Evolutionary conservation across 768 basidiomycete genomes (phyloP), one percentile per base, ranked within the genome.

Genomic region (Russula sp.): DNA sequence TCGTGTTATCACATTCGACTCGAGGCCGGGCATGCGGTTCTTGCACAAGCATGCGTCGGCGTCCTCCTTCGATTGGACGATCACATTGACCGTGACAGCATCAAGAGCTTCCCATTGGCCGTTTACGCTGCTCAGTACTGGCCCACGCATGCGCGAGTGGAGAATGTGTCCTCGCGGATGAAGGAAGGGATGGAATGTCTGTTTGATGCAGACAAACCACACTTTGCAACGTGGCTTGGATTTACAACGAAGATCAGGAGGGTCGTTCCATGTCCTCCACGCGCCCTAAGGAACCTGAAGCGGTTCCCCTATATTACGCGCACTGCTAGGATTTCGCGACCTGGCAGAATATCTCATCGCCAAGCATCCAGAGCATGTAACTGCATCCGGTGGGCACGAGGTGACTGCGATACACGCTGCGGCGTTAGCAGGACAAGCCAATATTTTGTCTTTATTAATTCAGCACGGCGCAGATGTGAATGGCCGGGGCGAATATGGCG

Each of bases 131-230:
- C 36, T 42, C n/a, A 9, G 18, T 42, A 61, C 26, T 61, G 59
- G 59, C 24, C 36, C 6, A 11, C 20, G 13, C 58, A 59, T 28
- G 58, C 48, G 9, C 34, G n/a, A 4, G 36, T 36, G 7, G 30
- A 50, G 32, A 36, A 49, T 24, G 57, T 49, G 22, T 34, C 48
- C 18, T 50, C 57, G 5, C 9, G 9, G 8, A 24, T 59, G 16
- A 34, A 54, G 16, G 60, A 36, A 1, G 52, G 24, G 24, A 28
- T 61, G 22, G 11, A n/a, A 34, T 34, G 40, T 20, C 60, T 61
- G 5, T 54, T 61, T 24, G 60, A 61, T 28, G 20, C 9, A 7
- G 52, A 61, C 32, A 54, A 46, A 5, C 60, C 60, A 26, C 60
- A 61, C 13, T 54, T 61, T 22, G 5, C 42, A 5, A 28, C 30